These are phyloP conservation scores for Mrakia frigida DNA, from an alignment of 768 basidiomycete species.

Conservation along the genomic window DNA sequence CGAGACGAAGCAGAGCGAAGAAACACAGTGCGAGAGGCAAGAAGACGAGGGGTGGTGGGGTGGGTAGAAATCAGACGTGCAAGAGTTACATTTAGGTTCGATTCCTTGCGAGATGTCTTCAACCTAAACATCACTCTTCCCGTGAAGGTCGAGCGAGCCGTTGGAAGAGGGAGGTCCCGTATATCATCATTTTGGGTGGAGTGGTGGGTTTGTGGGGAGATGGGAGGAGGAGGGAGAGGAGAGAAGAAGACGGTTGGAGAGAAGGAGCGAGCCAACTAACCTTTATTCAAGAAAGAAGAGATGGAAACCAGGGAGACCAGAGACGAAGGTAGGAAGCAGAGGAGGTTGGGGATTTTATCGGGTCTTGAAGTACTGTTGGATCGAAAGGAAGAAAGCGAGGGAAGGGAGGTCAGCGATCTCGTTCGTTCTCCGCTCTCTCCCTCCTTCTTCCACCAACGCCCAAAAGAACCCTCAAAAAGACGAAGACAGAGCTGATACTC, in stretches of 20 bases:
- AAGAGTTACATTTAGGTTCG: slow-evolving; percentile 26
- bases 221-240: background rate
- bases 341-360: slow-evolving; percentile 26
- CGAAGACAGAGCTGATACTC: background rate
- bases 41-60: background rate
- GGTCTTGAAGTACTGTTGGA: slow-evolving; percentile 30
- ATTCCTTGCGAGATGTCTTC: slow-evolving; percentile 26
- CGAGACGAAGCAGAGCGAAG: background rate
- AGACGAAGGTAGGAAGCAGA: background rate
- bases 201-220: background rate
- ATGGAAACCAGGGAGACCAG: background rate
- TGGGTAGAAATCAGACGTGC: slow-evolving; percentile 15
- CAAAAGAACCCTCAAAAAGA: too few relatives aligned
- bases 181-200: slow-evolving; percentile 19
- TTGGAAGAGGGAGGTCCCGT: slow-evolving; percentile 24
- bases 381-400: background rate
- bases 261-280: background rate
- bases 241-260: background rate
- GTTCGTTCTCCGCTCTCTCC: too few relatives aligned
- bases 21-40: background rate
- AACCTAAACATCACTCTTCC: background rate
- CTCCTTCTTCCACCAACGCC: background rate
- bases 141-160: background rate
- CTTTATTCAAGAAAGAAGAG: slow-evolving; percentile 1
- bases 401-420: too few relatives aligned